A percentile compares a stretch with the other conserved stretches of the same genome.
These are phyloP conservation scores for Pyrenophora teres DNA, from an alignment of 2,329 filamentous ascomycete species.

Conservation along the genomic window DNA sequence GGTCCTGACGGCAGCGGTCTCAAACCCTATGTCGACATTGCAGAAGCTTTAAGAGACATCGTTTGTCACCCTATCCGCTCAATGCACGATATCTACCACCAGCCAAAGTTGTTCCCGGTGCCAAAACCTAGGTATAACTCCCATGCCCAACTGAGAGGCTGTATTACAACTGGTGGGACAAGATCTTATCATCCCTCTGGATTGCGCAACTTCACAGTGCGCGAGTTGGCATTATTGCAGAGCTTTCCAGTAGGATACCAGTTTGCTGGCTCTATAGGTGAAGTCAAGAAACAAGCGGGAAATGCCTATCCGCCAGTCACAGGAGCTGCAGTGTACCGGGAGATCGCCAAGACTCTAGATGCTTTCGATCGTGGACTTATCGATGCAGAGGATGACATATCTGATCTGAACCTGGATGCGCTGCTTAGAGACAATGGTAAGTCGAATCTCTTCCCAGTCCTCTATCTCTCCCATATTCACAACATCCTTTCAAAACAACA, in stretches of 20 bases:
- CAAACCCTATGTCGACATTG: slow-evolving; percentile 23
- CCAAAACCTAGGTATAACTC: background rate
- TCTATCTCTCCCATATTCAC: too few relatives aligned
- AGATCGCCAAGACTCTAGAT: slow-evolving; percentile 17
- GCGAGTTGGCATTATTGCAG: slow-evolving; percentile 28
- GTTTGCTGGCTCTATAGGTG: slow-evolving; percentile 9
- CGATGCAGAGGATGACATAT: slow-evolving; percentile 27
- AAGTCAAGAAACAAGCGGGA: slow-evolving; percentile 26
- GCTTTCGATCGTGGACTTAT: slow-evolving; percentile 36
- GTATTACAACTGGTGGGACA: slow-evolving; percentile 26
- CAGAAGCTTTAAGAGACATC: slow-evolving; percentile 25
- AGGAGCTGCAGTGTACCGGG: slow-evolving; percentile 12
- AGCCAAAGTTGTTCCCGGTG: slow-evolving; percentile 1
- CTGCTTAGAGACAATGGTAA: background rate
- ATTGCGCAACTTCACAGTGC: slow-evolving; percentile 17
- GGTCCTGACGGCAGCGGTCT: slow-evolving; percentile 29
- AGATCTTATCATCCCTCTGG: slow-evolving; percentile 22
- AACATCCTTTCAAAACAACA: too few relatives aligned
- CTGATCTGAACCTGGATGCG: slow-evolving; percentile 17
- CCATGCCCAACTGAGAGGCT: background rate
- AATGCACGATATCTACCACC: slow-evolving; percentile 23
- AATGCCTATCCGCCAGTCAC: slow-evolving; percentile 30
- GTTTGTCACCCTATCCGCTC: background rate
- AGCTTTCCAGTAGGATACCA: slow-evolving; percentile 18
- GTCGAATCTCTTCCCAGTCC: too few relatives aligned